Base-by-base conservation (phyloP, 495 filamentous ascomycete species). In the Annulohypoxylon bovei region DNA sequence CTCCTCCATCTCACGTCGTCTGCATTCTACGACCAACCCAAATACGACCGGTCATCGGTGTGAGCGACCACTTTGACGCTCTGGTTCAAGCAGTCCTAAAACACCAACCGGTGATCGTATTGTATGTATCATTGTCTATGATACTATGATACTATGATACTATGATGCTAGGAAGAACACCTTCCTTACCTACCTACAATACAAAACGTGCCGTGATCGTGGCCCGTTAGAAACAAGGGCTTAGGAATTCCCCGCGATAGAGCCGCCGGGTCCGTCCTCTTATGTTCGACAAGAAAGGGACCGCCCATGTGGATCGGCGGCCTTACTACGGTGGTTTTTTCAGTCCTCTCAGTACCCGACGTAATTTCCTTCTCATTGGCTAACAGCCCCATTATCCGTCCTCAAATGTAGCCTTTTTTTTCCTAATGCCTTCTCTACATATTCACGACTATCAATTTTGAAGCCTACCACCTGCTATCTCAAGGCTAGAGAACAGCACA, bases 181-280 rank as follows among this genome's bases (percentile, higher is more conserved):
- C 66, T 57, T 60, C 62, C 56, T 23, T 53, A 28, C 46, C 42
- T 60, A 18, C 46, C 32, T 60, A 33, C 53, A 32, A 54, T 53
- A 25, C 47, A 46, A 39, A 47, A 50, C 46, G 53, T 50, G 46
- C 46, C 46, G 46, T 59, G 67, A 59, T 35, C 42, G 60, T 65
- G 58, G 46, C n/a, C 63, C 58, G 30, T 59, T 23, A 72, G 64
- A 72, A 63, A 72, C 69, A 72, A 67, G 64, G 64, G 69, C 64
- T 14, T 54, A 47, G 37, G 50, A 73, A 77, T 75, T 75, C 75
- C 72, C 75, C 75, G 75, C 66, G 72, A 75, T 75, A 73, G 75
- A 77, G 72, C 75, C 75, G 75, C 62, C 66, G 47, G 68, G 59
- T 57, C 62, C 50, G 68, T 67, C 68, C 25, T 35, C 49, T 54